A percentile compares a stretch with the other conserved stretches of the same genome.
phyloP scores from a whole-genome alignment of 495 filamentous ascomycete genomes.

The Penicillium maclennaniae region DNA sequence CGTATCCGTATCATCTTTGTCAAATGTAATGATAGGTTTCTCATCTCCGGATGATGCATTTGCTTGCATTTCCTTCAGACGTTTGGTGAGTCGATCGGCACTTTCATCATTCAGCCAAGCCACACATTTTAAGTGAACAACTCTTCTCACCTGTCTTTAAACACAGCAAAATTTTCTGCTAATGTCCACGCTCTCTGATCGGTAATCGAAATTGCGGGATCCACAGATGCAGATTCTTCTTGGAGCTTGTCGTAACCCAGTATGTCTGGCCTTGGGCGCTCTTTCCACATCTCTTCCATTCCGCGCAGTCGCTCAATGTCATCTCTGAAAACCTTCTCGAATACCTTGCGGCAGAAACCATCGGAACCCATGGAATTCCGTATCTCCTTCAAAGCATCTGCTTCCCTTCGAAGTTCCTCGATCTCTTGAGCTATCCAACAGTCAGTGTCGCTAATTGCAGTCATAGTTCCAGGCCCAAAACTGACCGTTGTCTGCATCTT shows the following conservation, averaged over 20 bases:
- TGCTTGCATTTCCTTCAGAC: slow-evolving; percentile 58
- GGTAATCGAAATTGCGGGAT: slow-evolving; percentile 53
- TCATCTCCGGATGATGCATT: slow-evolving; percentile 41
- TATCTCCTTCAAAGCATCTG: slow-evolving; percentile 77
- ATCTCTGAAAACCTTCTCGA: slow-evolving; percentile 85
- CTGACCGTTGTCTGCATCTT: slow-evolving; percentile 75
- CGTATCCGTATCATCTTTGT: slow-evolving; percentile 96
- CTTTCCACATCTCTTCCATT: slow-evolving; percentile 98
- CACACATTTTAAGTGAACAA: background rate
- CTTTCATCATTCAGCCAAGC: slow-evolving; percentile 34
- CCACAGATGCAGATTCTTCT: slow-evolving; percentile 47
- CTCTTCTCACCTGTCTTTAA: slow-evolving; percentile 62
- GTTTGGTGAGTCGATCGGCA: slow-evolving; percentile 68
- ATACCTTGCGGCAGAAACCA: slow-evolving; percentile 76
- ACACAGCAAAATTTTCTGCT: slow-evolving; percentile 80
- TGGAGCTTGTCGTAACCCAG: slow-evolving; percentile 59
- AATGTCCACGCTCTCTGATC: slow-evolving; percentile 78
- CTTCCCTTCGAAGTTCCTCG: slow-evolving; percentile 75
- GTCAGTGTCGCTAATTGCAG: slow-evolving; percentile 19
- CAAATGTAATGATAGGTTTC: slow-evolving; percentile 72
- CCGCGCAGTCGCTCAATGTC: slow-evolving; percentile 81
- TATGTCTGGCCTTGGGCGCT: slow-evolving; percentile 64
- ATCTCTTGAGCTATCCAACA: slow-evolving; percentile 66
- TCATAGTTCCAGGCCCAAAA: background rate
- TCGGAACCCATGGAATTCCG: slow-evolving; percentile 76